Percentiles rank a stretch among this genome's conserved stretches.
phyloP scores from a whole-genome alignment of 106 monocot genomes.

The Vanilla planifolia region DNA sequence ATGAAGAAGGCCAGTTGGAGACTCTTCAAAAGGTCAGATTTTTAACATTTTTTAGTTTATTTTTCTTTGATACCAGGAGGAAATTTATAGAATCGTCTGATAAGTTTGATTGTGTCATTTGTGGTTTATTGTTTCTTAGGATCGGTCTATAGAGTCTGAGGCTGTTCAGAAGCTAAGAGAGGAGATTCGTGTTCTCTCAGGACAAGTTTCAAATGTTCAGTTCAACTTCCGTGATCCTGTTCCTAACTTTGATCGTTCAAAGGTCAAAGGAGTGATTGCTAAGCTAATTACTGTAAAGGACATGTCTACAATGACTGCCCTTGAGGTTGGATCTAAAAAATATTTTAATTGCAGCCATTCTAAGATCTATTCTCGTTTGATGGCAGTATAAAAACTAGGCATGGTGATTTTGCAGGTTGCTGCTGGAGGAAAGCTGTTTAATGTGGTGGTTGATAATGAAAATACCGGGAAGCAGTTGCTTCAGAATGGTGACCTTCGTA shows the following conservation, averaged over 20 bases:
- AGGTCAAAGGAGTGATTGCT: conserved; percentile 91
- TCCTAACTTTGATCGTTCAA: conserved; percentile 76
- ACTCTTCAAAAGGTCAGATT: conserved; percentile 65
- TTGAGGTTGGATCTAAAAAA: conserved; percentile 57
- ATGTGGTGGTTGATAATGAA: conserved; percentile 93
- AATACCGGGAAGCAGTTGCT: conserved; percentile 83
- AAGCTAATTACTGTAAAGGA: conserved; percentile 86
- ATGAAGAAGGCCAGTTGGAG: conserved; percentile 87
- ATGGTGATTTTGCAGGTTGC: conserved; percentile 58
- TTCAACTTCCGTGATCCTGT: conserved; percentile 82
- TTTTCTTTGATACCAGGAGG: not conserved
- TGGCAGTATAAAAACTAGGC: not conserved
- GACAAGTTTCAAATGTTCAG: conserved; percentile 68
- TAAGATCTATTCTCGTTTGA: not conserved
- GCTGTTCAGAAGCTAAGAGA: conserved; percentile 69
- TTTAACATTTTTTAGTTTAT: not conserved
- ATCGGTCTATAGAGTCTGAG: conserved; percentile 45
- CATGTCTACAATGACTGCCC: conserved; percentile 65
- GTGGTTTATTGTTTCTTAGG: conserved; percentile 29
- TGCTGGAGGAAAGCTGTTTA: conserved; percentile 84
- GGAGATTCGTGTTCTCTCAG: conserved; percentile 68
- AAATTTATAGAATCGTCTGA: not conserved
- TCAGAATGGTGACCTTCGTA: conserved; percentile 65
- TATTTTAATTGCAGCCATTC: not conserved
- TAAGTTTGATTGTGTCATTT: not conserved